Conservation (phyloP, 345 rosid species). For the Lepidium africanum region DNA sequence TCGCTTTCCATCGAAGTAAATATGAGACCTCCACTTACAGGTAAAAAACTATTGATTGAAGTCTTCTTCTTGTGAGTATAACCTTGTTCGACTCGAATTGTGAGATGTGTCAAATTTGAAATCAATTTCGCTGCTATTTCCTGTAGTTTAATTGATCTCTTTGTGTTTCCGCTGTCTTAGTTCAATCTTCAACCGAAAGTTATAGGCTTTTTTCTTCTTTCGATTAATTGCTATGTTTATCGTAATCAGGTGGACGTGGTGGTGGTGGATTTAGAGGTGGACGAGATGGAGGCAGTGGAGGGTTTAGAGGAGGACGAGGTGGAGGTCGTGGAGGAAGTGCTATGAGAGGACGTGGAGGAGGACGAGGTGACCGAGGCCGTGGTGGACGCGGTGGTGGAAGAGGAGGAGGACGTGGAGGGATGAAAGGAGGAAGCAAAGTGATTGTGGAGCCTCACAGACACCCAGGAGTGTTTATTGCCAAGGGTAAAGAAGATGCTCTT, state of each 20-base stretch:
- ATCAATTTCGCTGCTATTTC: neutral
- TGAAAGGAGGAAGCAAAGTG: slow-evolving; percentile 85
- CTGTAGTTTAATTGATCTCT: neutral
- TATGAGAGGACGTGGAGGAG: slow-evolving; percentile 22
- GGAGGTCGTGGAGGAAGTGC: neutral
- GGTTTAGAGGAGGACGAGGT: slow-evolving; percentile 10
- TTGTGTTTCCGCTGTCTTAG: neutral
- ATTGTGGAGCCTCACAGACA: slow-evolving; percentile 83
- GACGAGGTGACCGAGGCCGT: slow-evolving; percentile 34
- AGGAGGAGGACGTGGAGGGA: slow-evolving; percentile 60
- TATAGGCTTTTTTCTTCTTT: neutral
- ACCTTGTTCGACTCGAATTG: neutral
- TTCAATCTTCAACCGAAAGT: neutral
- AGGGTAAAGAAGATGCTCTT: slow-evolving; percentile 92
- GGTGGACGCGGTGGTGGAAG: slow-evolving; percentile 13
- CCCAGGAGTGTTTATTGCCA: slow-evolving; percentile 72
- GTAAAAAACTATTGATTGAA: neutral
- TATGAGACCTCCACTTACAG: slow-evolving; percentile 18
- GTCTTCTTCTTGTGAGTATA: neutral
- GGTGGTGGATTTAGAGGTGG: slow-evolving; percentile 29
- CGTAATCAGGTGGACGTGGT: slow-evolving; percentile 4
- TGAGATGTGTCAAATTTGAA: neutral
- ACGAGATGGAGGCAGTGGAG: slow-evolving; percentile 37
- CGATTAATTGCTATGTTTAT: neutral
- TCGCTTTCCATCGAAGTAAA: neutral